Conservation (phyloP, 2,329 filamentous ascomycete genomes). For the Arthrinium puccinioides region DNA sequence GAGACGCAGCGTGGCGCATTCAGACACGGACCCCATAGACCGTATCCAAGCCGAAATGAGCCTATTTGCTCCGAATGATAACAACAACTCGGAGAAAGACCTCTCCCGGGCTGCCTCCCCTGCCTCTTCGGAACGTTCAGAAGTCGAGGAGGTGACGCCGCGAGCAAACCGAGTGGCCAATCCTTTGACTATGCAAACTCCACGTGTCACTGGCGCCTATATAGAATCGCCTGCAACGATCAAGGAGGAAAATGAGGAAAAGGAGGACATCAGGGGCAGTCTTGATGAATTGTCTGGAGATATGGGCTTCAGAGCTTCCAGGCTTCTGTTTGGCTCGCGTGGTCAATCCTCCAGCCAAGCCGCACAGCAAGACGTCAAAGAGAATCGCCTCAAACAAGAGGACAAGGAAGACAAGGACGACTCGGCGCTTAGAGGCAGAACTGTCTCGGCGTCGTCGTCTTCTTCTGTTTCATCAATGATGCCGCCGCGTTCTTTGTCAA, state of each 20-base stretch:
- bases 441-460: constrained; percentile 13
- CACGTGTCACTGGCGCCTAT: constrained; percentile 47
- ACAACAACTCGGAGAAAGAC: constrained; percentile 48
- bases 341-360: neutral
- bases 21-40: constrained; percentile 47
- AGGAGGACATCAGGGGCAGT: constrained; percentile 3
- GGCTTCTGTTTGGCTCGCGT: neutral
- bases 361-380: neutral
- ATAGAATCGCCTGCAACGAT: constrained; percentile 47
- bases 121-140: constrained; percentile 25
- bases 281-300: constrained; percentile 4
- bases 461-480: constrained; percentile 18
- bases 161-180: constrained; percentile 33
- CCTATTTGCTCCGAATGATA: constrained; percentile 47
- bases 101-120: constrained; percentile 45
- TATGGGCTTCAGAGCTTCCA: neutral
- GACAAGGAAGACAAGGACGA: constrained; percentile 4
- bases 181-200: constrained; percentile 43
- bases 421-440: constrained; percentile 4
- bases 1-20: constrained; percentile 37
- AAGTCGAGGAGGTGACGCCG: constrained; percentile 39
- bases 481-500: constrained; percentile 32
- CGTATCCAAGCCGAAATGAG: constrained; percentile 50
- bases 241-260: constrained; percentile 16
- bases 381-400: neutral